phyloP scores from a whole-genome alignment of 805 yeast genomes.

The Myxozyma sirexii region DNA sequence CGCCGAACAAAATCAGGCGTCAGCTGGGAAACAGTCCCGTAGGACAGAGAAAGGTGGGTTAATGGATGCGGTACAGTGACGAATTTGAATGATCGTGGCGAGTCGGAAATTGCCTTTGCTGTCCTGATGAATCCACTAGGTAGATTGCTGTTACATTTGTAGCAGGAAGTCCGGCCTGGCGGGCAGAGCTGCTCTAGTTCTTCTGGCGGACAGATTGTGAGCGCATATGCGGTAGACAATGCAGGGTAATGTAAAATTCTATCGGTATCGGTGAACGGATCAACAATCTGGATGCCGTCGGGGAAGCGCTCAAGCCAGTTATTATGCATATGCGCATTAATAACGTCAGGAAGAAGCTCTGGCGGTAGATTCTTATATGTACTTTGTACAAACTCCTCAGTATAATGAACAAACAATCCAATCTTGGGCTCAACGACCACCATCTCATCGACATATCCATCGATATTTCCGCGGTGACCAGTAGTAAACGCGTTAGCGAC shows the following conservation, averaged over 20 bases:
- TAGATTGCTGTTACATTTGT: conserved; percentile 15
- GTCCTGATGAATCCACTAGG: conserved; percentile 9
- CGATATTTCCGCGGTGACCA: conserved; percentile 13
- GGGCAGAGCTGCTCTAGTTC: conserved; percentile 35
- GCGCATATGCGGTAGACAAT: conserved; percentile 29
- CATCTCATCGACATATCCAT: conserved; percentile 7
- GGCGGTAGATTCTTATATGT: conserved; percentile 18
- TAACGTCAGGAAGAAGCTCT: conserved; percentile 35
- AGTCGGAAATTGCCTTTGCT: conserved; percentile 6
- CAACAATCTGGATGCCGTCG: conserved; percentile 32
- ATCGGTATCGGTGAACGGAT: conserved; percentile 32
- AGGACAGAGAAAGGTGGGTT: conserved; percentile 16
- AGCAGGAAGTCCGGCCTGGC: conserved; percentile 30
- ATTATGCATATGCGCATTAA: conserved; percentile 39
- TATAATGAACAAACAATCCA: conserved; percentile 35
- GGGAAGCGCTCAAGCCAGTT: conserved; percentile 34
- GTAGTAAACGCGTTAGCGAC: conserved; percentile 11
- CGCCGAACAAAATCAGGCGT: conserved; percentile 25
- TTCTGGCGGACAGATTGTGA: conserved; percentile 36
- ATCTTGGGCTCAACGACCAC: conserved; percentile 21
- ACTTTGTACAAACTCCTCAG: conserved; percentile 27
- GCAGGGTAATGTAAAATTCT: conserved; percentile 31
- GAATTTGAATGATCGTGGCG: conserved; percentile 6
- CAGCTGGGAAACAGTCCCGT: conserved; percentile 9
- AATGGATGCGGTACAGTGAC: conserved; percentile 31